Percentiles rank a stretch among this genome's conserved stretches.
These are phyloP conservation scores for Penicillium pulvis DNA, from an alignment of 495 filamentous ascomycete species.

Conservation along the genomic window DNA sequence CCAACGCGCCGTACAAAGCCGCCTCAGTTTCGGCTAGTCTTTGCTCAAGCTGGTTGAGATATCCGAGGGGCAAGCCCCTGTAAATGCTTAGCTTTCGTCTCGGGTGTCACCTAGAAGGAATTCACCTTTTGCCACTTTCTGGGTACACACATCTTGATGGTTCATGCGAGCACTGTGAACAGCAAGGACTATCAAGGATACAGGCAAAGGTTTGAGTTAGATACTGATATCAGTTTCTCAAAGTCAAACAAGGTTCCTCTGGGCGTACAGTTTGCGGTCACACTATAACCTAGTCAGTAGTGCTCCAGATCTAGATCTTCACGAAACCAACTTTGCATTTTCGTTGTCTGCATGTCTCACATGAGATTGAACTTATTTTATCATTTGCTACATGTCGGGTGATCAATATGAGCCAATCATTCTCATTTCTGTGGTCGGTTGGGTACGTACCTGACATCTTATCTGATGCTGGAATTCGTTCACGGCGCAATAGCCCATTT, in stretches of 20 bases:
- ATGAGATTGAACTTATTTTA: slow-evolving; percentile 26
- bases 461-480: not conserved
- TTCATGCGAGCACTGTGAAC: slow-evolving; percentile 31
- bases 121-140: slow-evolving; percentile 32
- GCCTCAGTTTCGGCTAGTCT: slow-evolving; percentile 32
- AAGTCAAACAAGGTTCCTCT: not conserved
- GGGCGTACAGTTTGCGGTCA: slow-evolving; percentile 30
- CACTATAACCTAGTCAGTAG: slow-evolving; percentile 22
- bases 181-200: slow-evolving; percentile 20
- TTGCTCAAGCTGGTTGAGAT: slow-evolving; percentile 34
- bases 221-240: not conserved
- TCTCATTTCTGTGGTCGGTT: not conserved
- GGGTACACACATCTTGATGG: slow-evolving; percentile 33
- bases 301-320: not conserved
- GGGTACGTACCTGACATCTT: not conserved
- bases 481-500: not conserved
- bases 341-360: slow-evolving; percentile 30
- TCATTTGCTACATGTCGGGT: slow-evolving; percentile 11
- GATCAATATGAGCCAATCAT: not conserved
- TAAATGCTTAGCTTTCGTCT: not conserved
- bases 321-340: slow-evolving; percentile 32
- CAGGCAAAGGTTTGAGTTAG: slow-evolving; percentile 1
- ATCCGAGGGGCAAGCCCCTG: slow-evolving; percentile 32
- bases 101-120: not conserved
- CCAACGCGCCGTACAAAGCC: slow-evolving; percentile 30